Evolutionary conservation across 345 rosid genomes (phyloP).

Genomic region (Salix brachista): DNA sequence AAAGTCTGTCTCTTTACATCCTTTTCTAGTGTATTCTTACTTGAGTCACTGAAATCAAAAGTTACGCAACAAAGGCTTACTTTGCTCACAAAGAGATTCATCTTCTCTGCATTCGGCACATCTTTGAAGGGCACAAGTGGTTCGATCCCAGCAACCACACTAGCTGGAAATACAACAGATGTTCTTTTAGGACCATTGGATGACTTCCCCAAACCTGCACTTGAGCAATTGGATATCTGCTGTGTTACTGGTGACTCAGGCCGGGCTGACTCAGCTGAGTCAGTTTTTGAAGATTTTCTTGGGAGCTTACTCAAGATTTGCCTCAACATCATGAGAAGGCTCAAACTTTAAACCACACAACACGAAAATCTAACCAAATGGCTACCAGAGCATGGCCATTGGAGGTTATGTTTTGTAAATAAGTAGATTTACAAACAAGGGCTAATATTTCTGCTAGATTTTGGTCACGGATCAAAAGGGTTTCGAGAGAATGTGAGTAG

Average conservation of each 20-base stretch:
- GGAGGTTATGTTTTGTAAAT: slow-evolving; percentile 14
- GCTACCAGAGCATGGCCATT: neutral
- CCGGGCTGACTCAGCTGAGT: slow-evolving; percentile 42
- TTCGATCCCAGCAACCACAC: slow-evolving; percentile 75
- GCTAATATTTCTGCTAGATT: slow-evolving; percentile 17
- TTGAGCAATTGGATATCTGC: slow-evolving; percentile 32
- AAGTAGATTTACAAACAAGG: neutral
- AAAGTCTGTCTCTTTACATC: slow-evolving; percentile 76
- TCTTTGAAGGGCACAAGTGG: slow-evolving; percentile 81
- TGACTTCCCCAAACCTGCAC: slow-evolving; percentile 25
- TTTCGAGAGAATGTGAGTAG: slow-evolving; percentile 7
- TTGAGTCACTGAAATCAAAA: slow-evolving; percentile 73
- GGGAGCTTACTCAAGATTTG: slow-evolving; percentile 71
- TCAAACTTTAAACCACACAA: neutral
- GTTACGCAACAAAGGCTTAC: slow-evolving; percentile 85
- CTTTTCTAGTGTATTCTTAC: slow-evolving; percentile 62
- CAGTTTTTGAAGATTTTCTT: slow-evolving; percentile 54
- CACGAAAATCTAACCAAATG: slow-evolving; percentile 5
- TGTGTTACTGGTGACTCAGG: slow-evolving; percentile 32
- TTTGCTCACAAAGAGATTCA: slow-evolving; percentile 81
- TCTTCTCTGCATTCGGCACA: slow-evolving; percentile 59
- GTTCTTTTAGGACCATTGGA: slow-evolving; percentile 42
- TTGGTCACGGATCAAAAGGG: slow-evolving; percentile 32
- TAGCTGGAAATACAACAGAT: slow-evolving; percentile 72
- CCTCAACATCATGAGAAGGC: slow-evolving; percentile 47